A percentile compares a stretch with the other conserved stretches of the same genome.
Conservation (phyloP, 2,329 filamentous ascomycete species). For the Phaeosphaeria sp. region DNA sequence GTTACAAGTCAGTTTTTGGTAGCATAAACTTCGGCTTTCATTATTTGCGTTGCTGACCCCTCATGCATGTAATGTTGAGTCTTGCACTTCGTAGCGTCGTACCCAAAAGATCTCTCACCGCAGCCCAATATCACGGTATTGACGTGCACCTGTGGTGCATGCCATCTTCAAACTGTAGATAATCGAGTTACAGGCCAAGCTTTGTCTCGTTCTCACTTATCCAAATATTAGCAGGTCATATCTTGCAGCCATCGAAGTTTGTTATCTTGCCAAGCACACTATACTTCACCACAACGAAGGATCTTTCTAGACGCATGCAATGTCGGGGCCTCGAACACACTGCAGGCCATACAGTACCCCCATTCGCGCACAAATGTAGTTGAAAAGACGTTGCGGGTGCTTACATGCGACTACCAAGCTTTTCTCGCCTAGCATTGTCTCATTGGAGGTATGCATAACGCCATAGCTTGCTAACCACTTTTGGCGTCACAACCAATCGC, state of each 20-base stretch:
- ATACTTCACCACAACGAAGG: background rate
- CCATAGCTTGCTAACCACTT: conserved; percentile 9
- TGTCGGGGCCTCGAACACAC: background rate
- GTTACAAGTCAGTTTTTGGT: too few relatives aligned
- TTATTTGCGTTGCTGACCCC: too few relatives aligned
- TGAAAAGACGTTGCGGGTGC: background rate
- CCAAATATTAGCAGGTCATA: background rate
- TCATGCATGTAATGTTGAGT: too few relatives aligned
- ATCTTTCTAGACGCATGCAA: conserved; percentile 4
- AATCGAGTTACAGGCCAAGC: too few relatives aligned
- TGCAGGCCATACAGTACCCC: background rate
- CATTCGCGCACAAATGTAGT: background rate
- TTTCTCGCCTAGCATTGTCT: conserved; percentile 12
- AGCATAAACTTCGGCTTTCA: too few relatives aligned
- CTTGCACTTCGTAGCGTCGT: too few relatives aligned
- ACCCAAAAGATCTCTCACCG: too few relatives aligned
- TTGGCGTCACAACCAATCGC: conserved; percentile 5
- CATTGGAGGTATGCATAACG: conserved; percentile 15
- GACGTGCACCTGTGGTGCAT: too few relatives aligned
- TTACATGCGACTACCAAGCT: background rate
- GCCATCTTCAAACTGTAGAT: too few relatives aligned
- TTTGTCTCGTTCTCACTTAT: too few relatives aligned
- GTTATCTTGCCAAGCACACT: conserved; percentile 1
- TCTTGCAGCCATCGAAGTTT: background rate
- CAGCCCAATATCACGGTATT: too few relatives aligned